These are phyloP conservation scores for Lipomyces sp. DNA, from an alignment of 805 yeast genomes.

Conservation along the genomic window DNA sequence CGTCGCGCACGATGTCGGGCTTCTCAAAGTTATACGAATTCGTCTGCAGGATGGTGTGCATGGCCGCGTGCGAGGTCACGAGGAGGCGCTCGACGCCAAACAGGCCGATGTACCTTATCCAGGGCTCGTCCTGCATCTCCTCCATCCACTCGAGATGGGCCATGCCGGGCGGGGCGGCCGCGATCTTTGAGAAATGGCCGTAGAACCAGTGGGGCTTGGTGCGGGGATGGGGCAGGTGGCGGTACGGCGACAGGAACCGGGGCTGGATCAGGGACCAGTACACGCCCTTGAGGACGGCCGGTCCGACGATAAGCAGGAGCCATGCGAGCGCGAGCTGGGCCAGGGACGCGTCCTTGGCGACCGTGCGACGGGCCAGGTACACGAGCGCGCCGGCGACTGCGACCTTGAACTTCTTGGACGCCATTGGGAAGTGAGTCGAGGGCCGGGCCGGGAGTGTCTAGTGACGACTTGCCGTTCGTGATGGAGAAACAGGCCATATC, in stretches of 20 bases:
- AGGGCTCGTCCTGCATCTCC: conserved; percentile 5
- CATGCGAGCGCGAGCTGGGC: conserved; percentile 4
- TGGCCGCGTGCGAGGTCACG: conserved; percentile 7
- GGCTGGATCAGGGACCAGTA: conserved; percentile 9
- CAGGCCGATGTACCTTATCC: conserved; percentile 14
- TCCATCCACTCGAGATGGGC: conserved; percentile 13
- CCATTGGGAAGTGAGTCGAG: conserved; percentile 1
- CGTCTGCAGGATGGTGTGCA: conserved; percentile 19
- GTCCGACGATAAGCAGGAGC: conserved; percentile 1
- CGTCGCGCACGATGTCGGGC: conserved; percentile 3
- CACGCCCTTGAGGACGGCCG: neutral
- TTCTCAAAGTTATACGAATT: conserved; percentile 20
- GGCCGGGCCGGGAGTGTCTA: too few relatives aligned
- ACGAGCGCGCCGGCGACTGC: conserved; percentile 15
- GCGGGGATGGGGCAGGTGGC: conserved; percentile 12
- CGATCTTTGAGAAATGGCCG: conserved; percentile 4
- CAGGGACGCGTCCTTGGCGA: conserved; percentile 3
- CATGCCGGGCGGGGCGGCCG: conserved; percentile 3
- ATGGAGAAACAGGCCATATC: too few relatives aligned
- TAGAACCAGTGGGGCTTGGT: conserved; percentile 15
- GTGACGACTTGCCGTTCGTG: too few relatives aligned
- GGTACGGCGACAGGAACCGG: conserved; percentile 15
- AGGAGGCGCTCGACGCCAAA: conserved; percentile 12
- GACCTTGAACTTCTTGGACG: conserved; percentile 9
- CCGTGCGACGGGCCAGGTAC: conserved; percentile 8